Base-by-base conservation (phyloP, 2,329 filamentous ascomycete genomes). In the Pseudogymnoascus sp. region DNA sequence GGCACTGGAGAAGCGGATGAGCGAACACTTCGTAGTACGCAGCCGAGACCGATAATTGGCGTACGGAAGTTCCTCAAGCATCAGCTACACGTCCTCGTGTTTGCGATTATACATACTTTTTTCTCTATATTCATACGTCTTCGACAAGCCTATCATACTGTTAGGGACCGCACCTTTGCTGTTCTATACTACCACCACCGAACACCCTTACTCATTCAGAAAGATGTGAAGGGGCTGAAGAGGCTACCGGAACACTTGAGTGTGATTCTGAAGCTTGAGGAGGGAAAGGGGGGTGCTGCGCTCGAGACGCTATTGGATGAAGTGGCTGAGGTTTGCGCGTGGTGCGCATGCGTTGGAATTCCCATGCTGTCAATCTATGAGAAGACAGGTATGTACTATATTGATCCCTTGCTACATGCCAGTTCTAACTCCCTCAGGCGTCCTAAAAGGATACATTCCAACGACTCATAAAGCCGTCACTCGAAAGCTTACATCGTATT, bases 141-240 rank as follows among this genome's bases (percentile, higher is more conserved):
- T 62, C 86, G 92, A 62, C 86, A 91, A 71, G 84, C 85, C 61
- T 94, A 91, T 76, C 88, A 93, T 72, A 83, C 87, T 7, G 81
- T 96, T 58, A 79, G 85, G 67, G 89, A 94, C 72, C 86, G 89
- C 63, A 77, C 93, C 65, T 83, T 91, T 60, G 89, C 90, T 8
- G 82, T 97, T 64, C 79, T 96, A 60, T 92, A 93, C 73, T 94
- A 99, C 77, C 95, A 99, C 76, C 94, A 99, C 74, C 89, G 90
- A 59, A 96, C 93, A 0, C 94, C 94, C 6, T 90, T 96, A 71
- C 85, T 96, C 71, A 96, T 99, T 67, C 86, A 88, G 70, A 87
- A 88, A 69, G 94, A 99, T 75, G 87, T 97, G 25, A 85, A 85
- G 72, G 80, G 81, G 8, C 75, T 99, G 62, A 81, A 79, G 62